Conservation (phyloP, 495 filamentous ascomycete species). For the Physcia stellaris region DNA sequence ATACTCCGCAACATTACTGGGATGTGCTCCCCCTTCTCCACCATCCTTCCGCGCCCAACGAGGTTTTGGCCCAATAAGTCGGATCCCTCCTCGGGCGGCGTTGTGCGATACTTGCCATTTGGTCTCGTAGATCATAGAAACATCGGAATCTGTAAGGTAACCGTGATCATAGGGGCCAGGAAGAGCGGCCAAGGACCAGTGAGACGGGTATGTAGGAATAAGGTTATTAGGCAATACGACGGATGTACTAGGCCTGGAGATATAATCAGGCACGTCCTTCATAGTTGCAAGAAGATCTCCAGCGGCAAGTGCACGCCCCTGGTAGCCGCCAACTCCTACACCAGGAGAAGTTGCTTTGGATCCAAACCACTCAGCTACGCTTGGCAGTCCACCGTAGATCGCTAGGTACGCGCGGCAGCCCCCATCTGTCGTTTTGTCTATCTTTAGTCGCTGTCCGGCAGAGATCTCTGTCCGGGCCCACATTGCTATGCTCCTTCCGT, state of each 20-base stretch:
- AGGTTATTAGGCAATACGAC: constrained; percentile 28
- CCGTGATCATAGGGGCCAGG: constrained; percentile 44
- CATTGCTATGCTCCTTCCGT: constrained; percentile 32
- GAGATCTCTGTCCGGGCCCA: constrained; percentile 38
- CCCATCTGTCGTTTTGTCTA: constrained; percentile 35
- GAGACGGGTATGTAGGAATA: constrained; percentile 28
- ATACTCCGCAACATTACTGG: constrained; percentile 45
- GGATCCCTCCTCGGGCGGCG: constrained; percentile 40
- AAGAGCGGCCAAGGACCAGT: constrained; percentile 39
- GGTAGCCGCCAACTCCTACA: constrained; percentile 42
- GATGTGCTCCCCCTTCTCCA: constrained; percentile 47
- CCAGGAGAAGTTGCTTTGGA: constrained; percentile 44
- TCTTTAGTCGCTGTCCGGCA: constrained; percentile 37
- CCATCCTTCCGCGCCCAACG: constrained; percentile 43
- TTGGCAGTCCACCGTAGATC: constrained; percentile 41
- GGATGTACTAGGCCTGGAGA: constrained; percentile 12
- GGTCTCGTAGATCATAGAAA: constrained; percentile 40
- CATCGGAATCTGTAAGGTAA: constrained; percentile 34
- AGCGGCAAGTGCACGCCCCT: constrained; percentile 38
- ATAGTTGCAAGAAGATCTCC: constrained; percentile 36
- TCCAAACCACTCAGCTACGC: constrained; percentile 40
- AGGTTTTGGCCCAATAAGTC: constrained; percentile 40
- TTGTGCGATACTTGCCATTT: constrained; percentile 47
- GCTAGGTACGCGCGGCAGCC: constrained; percentile 47
- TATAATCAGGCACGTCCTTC: constrained; percentile 18